A percentile compares a stretch with the other conserved stretches of the same genome.
Conservation (phyloP, 139 green algal species). For the Coccomyxa sp. region DNA sequence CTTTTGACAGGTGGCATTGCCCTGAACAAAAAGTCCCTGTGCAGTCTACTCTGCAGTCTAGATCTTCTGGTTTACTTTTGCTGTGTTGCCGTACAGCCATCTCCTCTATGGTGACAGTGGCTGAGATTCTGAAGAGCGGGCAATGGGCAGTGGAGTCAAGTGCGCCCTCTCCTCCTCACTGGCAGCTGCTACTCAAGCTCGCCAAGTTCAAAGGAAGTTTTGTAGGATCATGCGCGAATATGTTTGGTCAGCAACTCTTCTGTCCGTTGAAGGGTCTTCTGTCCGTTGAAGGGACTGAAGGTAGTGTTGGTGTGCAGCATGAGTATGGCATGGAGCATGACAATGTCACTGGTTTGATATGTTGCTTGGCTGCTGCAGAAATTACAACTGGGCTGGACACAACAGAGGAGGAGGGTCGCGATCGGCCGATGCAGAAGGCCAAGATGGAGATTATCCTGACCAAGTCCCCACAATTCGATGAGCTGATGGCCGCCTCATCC, state of each 20-base stretch:
- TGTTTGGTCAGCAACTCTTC: too few species aligned
- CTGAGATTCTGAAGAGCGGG: conserved; percentile 85
- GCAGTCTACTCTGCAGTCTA: too few species aligned
- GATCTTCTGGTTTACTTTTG: too few species aligned
- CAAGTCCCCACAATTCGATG: conserved; percentile 70
- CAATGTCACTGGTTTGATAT: neutral
- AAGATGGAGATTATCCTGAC: conserved; percentile 74
- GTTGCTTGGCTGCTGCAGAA: neutral
- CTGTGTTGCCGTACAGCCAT: conserved; percentile 40
- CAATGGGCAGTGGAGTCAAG: conserved; percentile 56
- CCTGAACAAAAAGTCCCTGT: too few species aligned
- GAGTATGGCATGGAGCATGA: too few species aligned
- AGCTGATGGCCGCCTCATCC: conserved; percentile 29
- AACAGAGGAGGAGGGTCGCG: neutral
- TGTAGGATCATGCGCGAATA: too few species aligned
- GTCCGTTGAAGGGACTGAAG: too few species aligned
- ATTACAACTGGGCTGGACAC: conserved; percentile 8
- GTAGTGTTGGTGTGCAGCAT: too few species aligned
- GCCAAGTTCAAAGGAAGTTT: too few species aligned
- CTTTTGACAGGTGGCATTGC: neutral
- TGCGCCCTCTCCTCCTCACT: conserved; percentile 9
- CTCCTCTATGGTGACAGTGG: conserved; percentile 75
- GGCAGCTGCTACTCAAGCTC: too few species aligned
- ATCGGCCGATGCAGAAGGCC: conserved; percentile 54
- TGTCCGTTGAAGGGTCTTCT: too few species aligned